Base-by-base conservation (phyloP, 306 rosid genomes). In the Glycine soja region DNA sequence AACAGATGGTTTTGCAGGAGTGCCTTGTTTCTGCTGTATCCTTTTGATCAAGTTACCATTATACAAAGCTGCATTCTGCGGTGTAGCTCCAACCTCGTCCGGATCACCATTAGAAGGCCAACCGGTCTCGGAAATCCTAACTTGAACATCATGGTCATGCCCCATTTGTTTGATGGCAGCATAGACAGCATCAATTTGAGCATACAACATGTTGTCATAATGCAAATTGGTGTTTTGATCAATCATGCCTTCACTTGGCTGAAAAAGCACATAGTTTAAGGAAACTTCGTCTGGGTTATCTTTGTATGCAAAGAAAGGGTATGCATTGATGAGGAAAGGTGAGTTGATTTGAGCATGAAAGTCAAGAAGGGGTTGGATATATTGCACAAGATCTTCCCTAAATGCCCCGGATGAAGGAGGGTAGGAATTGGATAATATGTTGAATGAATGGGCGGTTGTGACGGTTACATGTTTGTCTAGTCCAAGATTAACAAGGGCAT, bases 41-140 rank as follows among this genome's bases (percentile, higher is more conserved):
- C 85, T 88, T 66, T 76, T 81, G 7, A 94, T 36, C 85, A 94
- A 81, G 75, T 94, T 94, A 15, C 92, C 86, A 62, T 94, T 89
- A 30, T 94, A 94, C 40, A 90, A 12, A 63, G 79, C 86, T 2
- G 98, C 98, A 81, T 94, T 94, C 54, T 85, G 90, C 34, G 78
- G 82, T 9, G 92, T 84, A 8, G 97, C 98, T 45, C 98, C 98
- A 50, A 73, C 69, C 75, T 94, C 98, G 32, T 90, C 71, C 0
- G 71, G 10, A 56, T 94, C 97, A 14, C 98, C 97, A 34, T 80
- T 86, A 2, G 98, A 94, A 24, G 98, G 98, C 98, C 98, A 94
- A 11, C 97, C 98, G 0, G 98, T 94, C 76, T 94, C 98, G 0
- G 98, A 94, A 73, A 94, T 79, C 52, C 88, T 74, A 13, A 94